Evolutionary conservation across 1,139 yeast genomes (phyloP), one percentile per base, ranked within the genome.

Genomic region (Lodderomyces oxycetoniae): DNA sequence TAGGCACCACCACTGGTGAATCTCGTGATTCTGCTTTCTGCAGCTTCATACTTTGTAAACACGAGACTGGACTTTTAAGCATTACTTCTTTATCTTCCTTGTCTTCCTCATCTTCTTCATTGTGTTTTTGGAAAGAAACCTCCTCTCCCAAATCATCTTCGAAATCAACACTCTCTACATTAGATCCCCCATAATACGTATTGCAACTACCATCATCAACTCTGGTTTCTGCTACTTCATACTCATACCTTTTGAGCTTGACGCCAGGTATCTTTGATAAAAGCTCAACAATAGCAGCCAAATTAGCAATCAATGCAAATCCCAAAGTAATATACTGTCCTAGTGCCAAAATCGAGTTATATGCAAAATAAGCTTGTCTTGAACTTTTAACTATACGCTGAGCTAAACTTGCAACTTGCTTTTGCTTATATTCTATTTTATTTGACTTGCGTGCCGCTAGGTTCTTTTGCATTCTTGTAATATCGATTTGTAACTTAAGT

Each of bases 301-400:
- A 45, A 15, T 63, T 39, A 0, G 85, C 95, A 4, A 86, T 49
- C 32, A 87, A 55, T 0, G 84, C 75, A 42, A 88, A 67, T 1
- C 95, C 96, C 10, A 87, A 56, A 2, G 81, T 71, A 5, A 86
- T 67, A 50, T 80, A 88, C 50, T 88, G 95, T 0, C 91, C 95
- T 39, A 83, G 67, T 0, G 84, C 79, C 5, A 87, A 63, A 0
- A 88, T 67, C 1, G 80, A 72, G 51, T 82, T 78, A 47, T 84
- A 83, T 17, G 76, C 74, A 34, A 34, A 36, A 52, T 74, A 81
- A 11, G 82, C 75, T 25, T 59, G 55, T 3, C 69, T 73, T 4
- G 77, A 53, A 0, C 77, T 46, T 31, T 56, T 57, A 8, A 41
- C 49, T 23, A 81, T 43, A 42, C 65, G 63, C 10, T 53, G 47